phyloP scores from a whole-genome alignment of 2,329 filamentous ascomycete species.

The Colletotrichum liriopes region DNA sequence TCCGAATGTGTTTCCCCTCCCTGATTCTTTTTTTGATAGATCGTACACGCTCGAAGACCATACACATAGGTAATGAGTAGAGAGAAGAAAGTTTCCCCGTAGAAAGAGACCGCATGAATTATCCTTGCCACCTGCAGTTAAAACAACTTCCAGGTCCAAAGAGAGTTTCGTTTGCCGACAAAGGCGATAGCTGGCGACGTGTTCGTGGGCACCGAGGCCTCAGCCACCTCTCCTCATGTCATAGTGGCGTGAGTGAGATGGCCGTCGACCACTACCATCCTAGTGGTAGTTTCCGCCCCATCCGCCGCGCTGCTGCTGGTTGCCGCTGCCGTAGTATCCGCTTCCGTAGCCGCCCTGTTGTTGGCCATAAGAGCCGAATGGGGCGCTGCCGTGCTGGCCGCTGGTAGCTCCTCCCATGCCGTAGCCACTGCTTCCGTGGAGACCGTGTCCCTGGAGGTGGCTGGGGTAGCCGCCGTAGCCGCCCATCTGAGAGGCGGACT shows the following conservation, averaged over 20 bases:
- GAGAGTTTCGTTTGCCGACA: slow-evolving; percentile 44
- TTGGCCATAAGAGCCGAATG: slow-evolving; percentile 69
- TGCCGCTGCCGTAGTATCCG: slow-evolving; percentile 62
- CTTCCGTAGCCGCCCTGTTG: slow-evolving; percentile 62
- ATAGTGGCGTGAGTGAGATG: slow-evolving; percentile 20
- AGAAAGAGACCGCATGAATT: slow-evolving; percentile 42
- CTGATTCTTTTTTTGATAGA: slow-evolving; percentile 44
- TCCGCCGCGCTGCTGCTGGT: slow-evolving; percentile 63
- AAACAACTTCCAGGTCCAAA: slow-evolving; percentile 39
- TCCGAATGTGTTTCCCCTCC: slow-evolving; percentile 44
- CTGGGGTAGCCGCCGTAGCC: slow-evolving; percentile 71
- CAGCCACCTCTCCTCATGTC: slow-evolving; percentile 4
- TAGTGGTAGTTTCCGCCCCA: slow-evolving; percentile 75
- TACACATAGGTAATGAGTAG: slow-evolving; percentile 44
- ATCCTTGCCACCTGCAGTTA: slow-evolving; percentile 40
- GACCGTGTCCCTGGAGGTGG: slow-evolving; percentile 67
- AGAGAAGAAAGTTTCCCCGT: slow-evolving; percentile 41
- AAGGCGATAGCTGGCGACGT: slow-evolving; percentile 29
- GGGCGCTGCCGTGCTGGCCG: slow-evolving; percentile 67
- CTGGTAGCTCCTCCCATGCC: slow-evolving; percentile 67
- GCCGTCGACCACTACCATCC: slow-evolving; percentile 51
- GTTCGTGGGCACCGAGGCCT: slow-evolving; percentile 20
- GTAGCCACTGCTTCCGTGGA: slow-evolving; percentile 70
- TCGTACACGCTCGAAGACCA: slow-evolving; percentile 45
- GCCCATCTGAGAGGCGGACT: slow-evolving; percentile 70